Evolutionary conservation across 345 rosid species (phyloP).

Genomic region (Microcos paniculata): DNA sequence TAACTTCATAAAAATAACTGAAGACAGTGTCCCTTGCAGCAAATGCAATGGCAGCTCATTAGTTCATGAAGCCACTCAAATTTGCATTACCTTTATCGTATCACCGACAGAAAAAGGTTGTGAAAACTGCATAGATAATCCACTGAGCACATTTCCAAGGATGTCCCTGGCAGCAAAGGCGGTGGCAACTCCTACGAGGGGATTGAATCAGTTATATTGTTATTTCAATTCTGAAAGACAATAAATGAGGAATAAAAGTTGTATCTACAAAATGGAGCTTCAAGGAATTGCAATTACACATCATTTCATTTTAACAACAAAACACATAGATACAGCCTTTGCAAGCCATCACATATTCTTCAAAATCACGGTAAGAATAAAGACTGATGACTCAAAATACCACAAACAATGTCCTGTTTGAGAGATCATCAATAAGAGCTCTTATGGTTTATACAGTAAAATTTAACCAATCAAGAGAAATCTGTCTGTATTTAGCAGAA

Average conservation of each 20-base stretch:
- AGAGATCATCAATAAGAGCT: background rate
- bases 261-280: background rate
- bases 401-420: background rate
- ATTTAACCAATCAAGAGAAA: background rate
- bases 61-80: no score
- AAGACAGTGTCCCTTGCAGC: no score
- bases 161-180: conserved; percentile 92
- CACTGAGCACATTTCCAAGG: conserved; percentile 93
- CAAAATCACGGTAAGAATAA: background rate
- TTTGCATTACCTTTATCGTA: conserved; percentile 76
- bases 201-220: background rate
- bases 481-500: background rate
- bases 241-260: background rate
- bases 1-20: background rate
- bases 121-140: conserved; percentile 82
- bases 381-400: background rate
- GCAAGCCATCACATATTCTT: background rate
- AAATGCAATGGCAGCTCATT: no score
- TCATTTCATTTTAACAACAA: background rate
- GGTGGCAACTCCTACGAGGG: conserved; percentile 85
- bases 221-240: no score
- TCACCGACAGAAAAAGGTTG: conserved; percentile 93
- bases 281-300: background rate
- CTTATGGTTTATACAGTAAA: background rate
- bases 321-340: background rate